Conservation (phyloP, 768 basidiomycete species). For the Boletus coccyginus region DNA sequence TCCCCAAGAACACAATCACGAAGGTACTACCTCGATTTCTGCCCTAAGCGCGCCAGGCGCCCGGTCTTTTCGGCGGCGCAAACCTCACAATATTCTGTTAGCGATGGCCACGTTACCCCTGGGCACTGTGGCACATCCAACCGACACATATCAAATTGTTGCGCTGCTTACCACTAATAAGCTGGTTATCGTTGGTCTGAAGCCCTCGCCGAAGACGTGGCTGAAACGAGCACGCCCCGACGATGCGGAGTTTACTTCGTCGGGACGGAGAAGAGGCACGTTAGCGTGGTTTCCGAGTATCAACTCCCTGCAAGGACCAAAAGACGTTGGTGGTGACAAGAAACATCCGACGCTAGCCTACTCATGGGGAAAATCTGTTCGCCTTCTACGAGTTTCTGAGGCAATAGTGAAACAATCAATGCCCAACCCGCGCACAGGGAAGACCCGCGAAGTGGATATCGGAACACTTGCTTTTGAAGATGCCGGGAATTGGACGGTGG, state of each 20-base stretch:
- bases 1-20: conserved; percentile 44
- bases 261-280: conserved; percentile 55
- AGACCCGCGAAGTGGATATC: conserved; percentile 54
- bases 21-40: conserved; percentile 4
- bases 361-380: conserved; percentile 75
- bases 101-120: conserved; percentile 81
- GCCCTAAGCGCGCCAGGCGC: conserved; percentile 19
- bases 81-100: conserved; percentile 64
- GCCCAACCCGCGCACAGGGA: conserved; percentile 57
- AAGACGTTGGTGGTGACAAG: conserved; percentile 16
- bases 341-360: conserved; percentile 73
- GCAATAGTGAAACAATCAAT: conserved; percentile 48
- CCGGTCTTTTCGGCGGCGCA: conserved; percentile 42
- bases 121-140: conserved; percentile 67
- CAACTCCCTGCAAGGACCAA: conserved; percentile 19
- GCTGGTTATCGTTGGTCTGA: conserved; percentile 88
- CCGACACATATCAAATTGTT: conserved; percentile 76
- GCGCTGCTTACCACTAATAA: conserved; percentile 89
- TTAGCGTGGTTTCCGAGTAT: conserved; percentile 84
- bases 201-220: conserved; percentile 92
- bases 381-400: conserved; percentile 66
- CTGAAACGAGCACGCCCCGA: conserved; percentile 64
- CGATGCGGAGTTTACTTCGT: conserved; percentile 41
- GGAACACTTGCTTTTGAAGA: conserved; percentile 66
- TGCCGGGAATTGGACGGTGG: conserved; percentile 55